Conservation (phyloP, 345 rosid genomes). For the Hypericum perforatum region DNA sequence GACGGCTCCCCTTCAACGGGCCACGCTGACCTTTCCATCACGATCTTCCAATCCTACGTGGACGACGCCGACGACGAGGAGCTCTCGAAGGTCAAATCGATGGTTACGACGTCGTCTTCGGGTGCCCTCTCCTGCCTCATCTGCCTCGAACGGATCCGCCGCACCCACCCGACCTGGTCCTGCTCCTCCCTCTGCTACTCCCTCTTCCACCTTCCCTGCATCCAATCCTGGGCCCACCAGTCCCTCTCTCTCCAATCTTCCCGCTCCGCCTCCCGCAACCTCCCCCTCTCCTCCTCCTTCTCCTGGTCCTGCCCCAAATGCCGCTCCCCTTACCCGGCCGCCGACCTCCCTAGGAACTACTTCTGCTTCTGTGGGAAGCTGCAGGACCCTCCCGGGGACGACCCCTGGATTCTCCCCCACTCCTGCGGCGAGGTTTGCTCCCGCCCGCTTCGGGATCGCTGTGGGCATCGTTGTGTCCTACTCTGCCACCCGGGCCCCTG, state of each 20-base stretch:
- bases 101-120: slow-evolving; percentile 74
- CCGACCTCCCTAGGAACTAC: slow-evolving; percentile 51
- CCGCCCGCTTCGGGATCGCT: slow-evolving; percentile 46
- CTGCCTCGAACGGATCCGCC: slow-evolving; percentile 75
- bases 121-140: slow-evolving; percentile 82
- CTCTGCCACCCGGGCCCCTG: slow-evolving; percentile 91
- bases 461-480: slow-evolving; percentile 72
- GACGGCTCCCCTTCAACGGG: slow-evolving; percentile 26
- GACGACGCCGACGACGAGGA: slow-evolving; percentile 42
- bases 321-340: slow-evolving; percentile 45
- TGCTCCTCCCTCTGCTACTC: slow-evolving; percentile 70
- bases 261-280: slow-evolving; percentile 54
- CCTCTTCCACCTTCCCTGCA: slow-evolving; percentile 74
- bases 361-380: slow-evolving; percentile 76
- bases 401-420: slow-evolving; percentile 89
- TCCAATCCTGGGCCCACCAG: slow-evolving; percentile 91
- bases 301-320: slow-evolving; percentile 90
- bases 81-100: slow-evolving; percentile 79
- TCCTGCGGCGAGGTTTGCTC: slow-evolving; percentile 81
- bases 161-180: slow-evolving; percentile 82
- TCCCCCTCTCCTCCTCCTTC: slow-evolving; percentile 38
- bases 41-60: slow-evolving; percentile 73
- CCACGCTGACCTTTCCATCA: slow-evolving; percentile 51
- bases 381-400: slow-evolving; percentile 50
- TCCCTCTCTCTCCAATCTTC: slow-evolving; percentile 57